Evolutionary conservation across 345 rosid genomes (phyloP), one percentile per base, ranked within the genome.

Genomic region (Acer yangbiense): DNA sequence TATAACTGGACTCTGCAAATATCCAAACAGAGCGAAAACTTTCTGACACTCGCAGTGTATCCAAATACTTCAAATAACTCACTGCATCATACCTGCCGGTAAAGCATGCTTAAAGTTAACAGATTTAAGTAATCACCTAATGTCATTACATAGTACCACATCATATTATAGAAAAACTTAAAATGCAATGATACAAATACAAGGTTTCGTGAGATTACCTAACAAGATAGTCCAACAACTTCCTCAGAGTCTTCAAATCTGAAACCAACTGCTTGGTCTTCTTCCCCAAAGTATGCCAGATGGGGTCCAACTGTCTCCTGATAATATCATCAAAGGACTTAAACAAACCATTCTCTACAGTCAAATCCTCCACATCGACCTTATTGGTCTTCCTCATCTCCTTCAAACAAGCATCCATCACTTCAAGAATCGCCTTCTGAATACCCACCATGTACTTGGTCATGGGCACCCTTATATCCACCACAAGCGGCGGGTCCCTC

Each of bases 11-110:
- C 85, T 94, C 98, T 43, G 99, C 97, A 90, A 96, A 96, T 87
- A 96, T 89, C 99, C 98, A 96, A 77, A 96, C 98, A 77, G 99
- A 92, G n/a, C 94, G 90, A 85, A 90, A 94, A 85, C 97, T 96
- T 89, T 96, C 97, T 1, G 99, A 90, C 70, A 94, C 98, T 81
- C 98, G 88, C 41, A 92, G 86, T 12, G 99, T 91, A 85, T 96
- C 94, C 97, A 96, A 90, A 77, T 92, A 96, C 97, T 96, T 96
- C 82, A 94, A 85, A 90, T 77, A 96, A 85, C 93, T 91, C 79
- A 94, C 99, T 27, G 99, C 98, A 90, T 96, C 99, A 84, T 96
- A 96, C 93, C 99, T 96, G 82, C 43, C 17, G 65, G 77, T 70
- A 70, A 16, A 69, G 16, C 39, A 66, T 39, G 61, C 58, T 43